Conservation (phyloP, 1,284 basidiomycete species). For the Tylopilus sp. region DNA sequence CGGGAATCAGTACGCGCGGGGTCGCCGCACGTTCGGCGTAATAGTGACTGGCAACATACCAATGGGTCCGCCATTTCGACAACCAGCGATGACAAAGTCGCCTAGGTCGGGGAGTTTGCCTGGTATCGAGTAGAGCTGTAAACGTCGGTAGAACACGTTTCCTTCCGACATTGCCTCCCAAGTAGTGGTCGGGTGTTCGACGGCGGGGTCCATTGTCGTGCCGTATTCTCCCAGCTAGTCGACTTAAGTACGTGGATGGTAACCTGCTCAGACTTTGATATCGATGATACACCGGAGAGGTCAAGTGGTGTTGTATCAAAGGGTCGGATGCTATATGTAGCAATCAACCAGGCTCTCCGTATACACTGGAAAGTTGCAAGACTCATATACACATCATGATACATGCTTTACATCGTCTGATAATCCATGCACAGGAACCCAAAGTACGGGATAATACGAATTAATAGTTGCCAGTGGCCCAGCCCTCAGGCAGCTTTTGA, state of each 20-base stretch:
- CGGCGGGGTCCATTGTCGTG: constrained; percentile 35
- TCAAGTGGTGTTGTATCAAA: background rate
- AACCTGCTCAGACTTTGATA: background rate
- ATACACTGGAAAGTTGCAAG: no score
- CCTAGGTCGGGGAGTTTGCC: constrained; percentile 78
- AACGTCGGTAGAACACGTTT: constrained; percentile 72
- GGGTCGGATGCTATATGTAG: constrained; percentile 4
- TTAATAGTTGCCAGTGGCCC: background rate
- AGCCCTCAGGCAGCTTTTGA: background rate
- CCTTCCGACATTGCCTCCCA: constrained; percentile 82
- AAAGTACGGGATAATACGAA: constrained; percentile 7
- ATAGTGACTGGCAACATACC: constrained; percentile 46
- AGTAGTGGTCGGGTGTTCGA: constrained; percentile 68
- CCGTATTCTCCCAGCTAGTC: background rate
- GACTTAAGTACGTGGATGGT: background rate
- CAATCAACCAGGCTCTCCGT: background rate
- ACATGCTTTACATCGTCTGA: constrained; percentile 7
- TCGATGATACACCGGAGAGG: background rate
- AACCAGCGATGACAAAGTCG: constrained; percentile 80
- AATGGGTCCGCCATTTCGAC: constrained; percentile 84
- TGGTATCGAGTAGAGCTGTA: constrained; percentile 80
- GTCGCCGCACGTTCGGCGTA: background rate
- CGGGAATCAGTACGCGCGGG: background rate
- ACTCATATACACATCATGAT: background rate
- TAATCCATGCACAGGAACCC: background rate